Evolutionary conservation across 2,329 filamentous ascomycete genomes (phyloP).

Genomic region (Lasiodiplodia sp.): DNA sequence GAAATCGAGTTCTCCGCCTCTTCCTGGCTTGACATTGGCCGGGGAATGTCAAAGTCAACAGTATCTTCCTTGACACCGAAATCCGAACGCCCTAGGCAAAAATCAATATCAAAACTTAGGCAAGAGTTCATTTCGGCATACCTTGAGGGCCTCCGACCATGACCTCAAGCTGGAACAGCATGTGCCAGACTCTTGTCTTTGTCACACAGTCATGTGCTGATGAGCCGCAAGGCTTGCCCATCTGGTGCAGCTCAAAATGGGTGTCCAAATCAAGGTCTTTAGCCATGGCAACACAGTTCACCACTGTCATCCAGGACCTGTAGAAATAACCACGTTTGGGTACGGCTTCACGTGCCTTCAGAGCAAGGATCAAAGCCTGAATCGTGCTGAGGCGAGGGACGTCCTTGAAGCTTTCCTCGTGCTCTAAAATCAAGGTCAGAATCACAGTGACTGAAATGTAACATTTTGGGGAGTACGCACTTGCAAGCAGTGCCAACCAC

Average conservation of each 20-base stretch:
- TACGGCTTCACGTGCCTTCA: conserved; percentile 91
- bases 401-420: conserved; percentile 93
- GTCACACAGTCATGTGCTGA: conserved; percentile 78
- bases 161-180: conserved; percentile 81
- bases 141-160: conserved; percentile 96
- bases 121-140: conserved; percentile 46
- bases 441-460: neutral
- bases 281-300: conserved; percentile 90
- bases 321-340: conserved; percentile 96
- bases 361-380: conserved; percentile 83
- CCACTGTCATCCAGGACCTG: conserved; percentile 94
- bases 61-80: conserved; percentile 76
- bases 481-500: conserved; percentile 89
- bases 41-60: conserved; percentile 75
- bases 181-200: conserved; percentile 90
- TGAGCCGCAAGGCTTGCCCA: conserved; percentile 73
- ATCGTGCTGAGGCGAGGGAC: conserved; percentile 88
- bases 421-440: conserved; percentile 62
- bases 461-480: conserved; percentile 58
- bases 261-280: conserved; percentile 91
- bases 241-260: conserved; percentile 79
- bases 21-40: conserved; percentile 71
- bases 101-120: conserved; percentile 21
- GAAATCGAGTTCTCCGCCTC: conserved; percentile 79
- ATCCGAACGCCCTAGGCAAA: conserved; percentile 71